These are phyloP conservation scores for Hypsizygus marmoreus DNA, from an alignment of 768 basidiomycete species.

Conservation along the genomic window DNA sequence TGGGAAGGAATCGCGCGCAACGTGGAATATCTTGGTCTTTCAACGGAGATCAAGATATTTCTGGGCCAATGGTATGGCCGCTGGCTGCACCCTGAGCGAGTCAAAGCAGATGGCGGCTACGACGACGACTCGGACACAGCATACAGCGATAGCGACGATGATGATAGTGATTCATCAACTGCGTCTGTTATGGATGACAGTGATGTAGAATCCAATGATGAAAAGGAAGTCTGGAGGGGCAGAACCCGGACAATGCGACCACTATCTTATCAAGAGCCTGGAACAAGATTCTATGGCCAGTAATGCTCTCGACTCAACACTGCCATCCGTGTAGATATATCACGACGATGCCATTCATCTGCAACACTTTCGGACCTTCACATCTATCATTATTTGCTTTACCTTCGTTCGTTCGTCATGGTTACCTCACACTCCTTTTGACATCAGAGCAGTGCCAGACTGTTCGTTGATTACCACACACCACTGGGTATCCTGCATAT, in stretches of 20 bases:
- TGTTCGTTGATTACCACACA: too few relatives aligned
- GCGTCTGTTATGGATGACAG: conserved; percentile 6
- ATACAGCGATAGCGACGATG: conserved; percentile 36
- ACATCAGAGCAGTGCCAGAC: too few relatives aligned
- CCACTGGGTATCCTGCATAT: too few relatives aligned
- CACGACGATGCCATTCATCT: neutral
- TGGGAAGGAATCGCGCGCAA: conserved; percentile 91
- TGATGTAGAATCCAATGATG: conserved; percentile 27
- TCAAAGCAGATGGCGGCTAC: conserved; percentile 26
- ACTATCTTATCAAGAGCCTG: conserved; percentile 34
- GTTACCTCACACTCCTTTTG: conserved; percentile 11
- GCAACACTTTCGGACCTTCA: conserved; percentile 2
- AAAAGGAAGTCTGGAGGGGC: conserved; percentile 41
- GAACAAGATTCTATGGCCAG: conserved; percentile 23
- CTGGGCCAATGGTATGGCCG: conserved; percentile 73
- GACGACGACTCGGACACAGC: conserved; percentile 35
- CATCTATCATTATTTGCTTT: conserved; percentile 23
- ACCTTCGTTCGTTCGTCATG: conserved; percentile 3
- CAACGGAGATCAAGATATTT: conserved; percentile 74
- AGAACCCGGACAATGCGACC: conserved; percentile 42
- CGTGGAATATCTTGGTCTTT: conserved; percentile 84
- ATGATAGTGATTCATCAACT: conserved; percentile 20
- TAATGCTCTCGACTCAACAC: conserved; percentile 3
- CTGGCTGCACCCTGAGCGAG: conserved; percentile 52
- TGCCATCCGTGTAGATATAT: neutral